These are phyloP conservation scores for Backusella sp. DNA, from an alignment of 192 early-diverging fungal species.

Conservation along the genomic window DNA sequence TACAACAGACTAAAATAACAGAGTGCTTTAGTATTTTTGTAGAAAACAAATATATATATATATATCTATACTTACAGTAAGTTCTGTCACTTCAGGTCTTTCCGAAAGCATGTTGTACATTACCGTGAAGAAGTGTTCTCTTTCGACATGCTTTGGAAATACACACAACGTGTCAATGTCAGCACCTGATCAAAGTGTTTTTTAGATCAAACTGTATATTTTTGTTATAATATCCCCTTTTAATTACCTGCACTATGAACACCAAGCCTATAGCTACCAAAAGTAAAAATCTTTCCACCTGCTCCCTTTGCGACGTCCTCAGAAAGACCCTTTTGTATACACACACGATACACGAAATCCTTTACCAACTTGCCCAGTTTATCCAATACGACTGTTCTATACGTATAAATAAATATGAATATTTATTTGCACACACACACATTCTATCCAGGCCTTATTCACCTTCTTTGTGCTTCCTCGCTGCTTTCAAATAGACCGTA, in stretches of 20 bases:
- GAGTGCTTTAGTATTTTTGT: background rate
- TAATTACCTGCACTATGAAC: conserved; percentile 91
- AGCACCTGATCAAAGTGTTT: conserved; percentile 51
- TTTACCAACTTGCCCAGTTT: conserved; percentile 86
- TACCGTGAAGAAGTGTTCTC: conserved; percentile 90
- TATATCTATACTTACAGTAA: conserved; percentile 53
- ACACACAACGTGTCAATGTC: conserved; percentile 99
- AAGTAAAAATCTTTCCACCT: conserved; percentile 98
- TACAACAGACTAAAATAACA: conserved; percentile 56
- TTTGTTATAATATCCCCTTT: background rate
- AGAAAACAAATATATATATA: background rate
- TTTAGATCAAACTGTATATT: background rate
- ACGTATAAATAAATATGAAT: background rate
- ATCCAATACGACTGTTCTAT: conserved; percentile 79
- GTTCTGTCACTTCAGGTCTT: conserved; percentile 78
- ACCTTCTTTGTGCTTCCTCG: conserved; percentile 82
- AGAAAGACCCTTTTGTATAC: conserved; percentile 63
- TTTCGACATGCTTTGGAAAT: conserved; percentile 80
- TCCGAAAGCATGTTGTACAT: conserved; percentile 84
- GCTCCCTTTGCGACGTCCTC: conserved; percentile 79
- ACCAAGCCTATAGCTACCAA: conserved; percentile 94
- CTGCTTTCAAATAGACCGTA: conserved; percentile 87
- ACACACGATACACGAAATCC: conserved; percentile 83
- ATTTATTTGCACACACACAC: background rate
- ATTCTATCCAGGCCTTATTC: conserved; percentile 1